phyloP scores from a whole-genome alignment of 1,284 basidiomycete species.

The Puccinia brachypodii region DNA sequence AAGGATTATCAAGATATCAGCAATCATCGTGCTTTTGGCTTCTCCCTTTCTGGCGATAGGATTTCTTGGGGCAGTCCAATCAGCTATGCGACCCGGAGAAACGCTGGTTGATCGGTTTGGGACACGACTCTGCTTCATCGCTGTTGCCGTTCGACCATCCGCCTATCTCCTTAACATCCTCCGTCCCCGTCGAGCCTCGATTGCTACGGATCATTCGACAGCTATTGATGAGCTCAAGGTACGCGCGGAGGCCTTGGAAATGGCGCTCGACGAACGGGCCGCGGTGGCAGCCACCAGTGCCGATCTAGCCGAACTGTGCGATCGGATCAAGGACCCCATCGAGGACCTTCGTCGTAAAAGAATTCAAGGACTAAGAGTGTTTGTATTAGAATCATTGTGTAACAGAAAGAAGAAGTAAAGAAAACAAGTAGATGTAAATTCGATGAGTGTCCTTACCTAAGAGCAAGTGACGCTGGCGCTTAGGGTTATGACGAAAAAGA shows the following conservation, averaged over 20 bases:
- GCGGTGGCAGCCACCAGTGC: neutral
- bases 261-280: neutral
- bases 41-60: constrained; percentile 23
- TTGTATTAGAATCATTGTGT: no score
- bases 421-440: no score
- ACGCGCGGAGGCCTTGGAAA: neutral
- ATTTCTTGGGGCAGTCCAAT: constrained; percentile 12
- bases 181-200: neutral
- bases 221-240: neutral
- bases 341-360: constrained; percentile 15
- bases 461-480: no score
- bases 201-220: neutral
- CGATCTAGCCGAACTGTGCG: neutral
- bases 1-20: constrained; percentile 1
- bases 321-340: neutral
- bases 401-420: no score
- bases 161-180: constrained; percentile 4
- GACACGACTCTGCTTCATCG: constrained; percentile 12
- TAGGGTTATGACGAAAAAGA: no score
- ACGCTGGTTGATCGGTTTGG: constrained; percentile 19
- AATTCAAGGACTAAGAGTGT: no score
- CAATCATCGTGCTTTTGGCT: neutral
- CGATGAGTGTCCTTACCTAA: no score
- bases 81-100: constrained; percentile 15
- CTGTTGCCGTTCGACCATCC: constrained; percentile 11